Conservation (phyloP, 2,329 filamentous ascomycete species). For the Fusarium scirpi region DNA sequence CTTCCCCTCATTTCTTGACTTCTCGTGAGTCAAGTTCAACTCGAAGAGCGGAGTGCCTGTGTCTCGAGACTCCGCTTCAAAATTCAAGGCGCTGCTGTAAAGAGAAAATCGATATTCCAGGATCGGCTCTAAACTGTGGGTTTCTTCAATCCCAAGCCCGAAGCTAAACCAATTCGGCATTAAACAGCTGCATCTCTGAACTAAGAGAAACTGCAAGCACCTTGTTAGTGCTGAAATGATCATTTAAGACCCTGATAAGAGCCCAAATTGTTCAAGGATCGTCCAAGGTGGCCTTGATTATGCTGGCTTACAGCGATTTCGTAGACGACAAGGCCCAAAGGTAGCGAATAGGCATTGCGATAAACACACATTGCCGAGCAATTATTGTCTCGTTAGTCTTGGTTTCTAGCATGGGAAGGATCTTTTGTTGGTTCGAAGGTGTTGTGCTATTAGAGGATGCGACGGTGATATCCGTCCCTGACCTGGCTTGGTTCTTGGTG, state of each 20-base stretch:
- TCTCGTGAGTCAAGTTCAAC: constrained; percentile 16
- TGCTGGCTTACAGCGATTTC: constrained; percentile 24
- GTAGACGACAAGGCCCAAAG: constrained; percentile 30
- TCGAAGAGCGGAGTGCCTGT: constrained; percentile 16
- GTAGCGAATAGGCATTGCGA: constrained; percentile 36
- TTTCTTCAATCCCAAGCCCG: constrained; percentile 10
- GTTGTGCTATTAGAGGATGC: constrained; percentile 26
- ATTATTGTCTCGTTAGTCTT: constrained; percentile 34
- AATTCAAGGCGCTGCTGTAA: constrained; percentile 18
- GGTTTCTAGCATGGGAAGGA: constrained; percentile 22
- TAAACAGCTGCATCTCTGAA: constrained; percentile 29
- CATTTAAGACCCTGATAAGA: constrained; percentile 37
- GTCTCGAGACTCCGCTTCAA: constrained; percentile 12
- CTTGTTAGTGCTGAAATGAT: constrained; percentile 32
- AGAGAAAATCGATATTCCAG: constrained; percentile 23
- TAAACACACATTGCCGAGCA: neutral
- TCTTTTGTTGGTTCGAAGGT: constrained; percentile 31
- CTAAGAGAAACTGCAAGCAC: constrained; percentile 35
- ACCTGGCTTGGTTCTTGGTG: constrained; percentile 11
- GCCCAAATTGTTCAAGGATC: constrained; percentile 32
- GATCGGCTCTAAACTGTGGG: constrained; percentile 28
- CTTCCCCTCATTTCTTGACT: constrained; percentile 43
- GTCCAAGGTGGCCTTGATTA: constrained; percentile 19
- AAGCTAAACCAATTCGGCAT: constrained; percentile 38
- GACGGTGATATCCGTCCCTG: constrained; percentile 9